These are phyloP conservation scores for Phialophora verrucosa DNA, from an alignment of 2,329 filamentous ascomycete genomes.

Conservation along the genomic window DNA sequence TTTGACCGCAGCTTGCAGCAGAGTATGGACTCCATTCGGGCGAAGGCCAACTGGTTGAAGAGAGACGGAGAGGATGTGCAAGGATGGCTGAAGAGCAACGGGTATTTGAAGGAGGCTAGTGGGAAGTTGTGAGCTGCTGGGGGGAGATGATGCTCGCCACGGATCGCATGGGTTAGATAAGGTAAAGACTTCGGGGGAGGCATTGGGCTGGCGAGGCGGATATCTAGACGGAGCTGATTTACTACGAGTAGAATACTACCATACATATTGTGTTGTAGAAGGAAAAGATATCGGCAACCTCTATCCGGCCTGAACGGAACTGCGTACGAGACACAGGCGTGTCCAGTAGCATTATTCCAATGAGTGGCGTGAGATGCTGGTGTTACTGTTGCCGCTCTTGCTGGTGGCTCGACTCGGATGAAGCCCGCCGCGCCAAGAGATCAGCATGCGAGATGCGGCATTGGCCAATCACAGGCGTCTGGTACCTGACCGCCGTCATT, in stretches of 20 bases:
- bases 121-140: conserved; percentile 18
- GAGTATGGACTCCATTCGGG: conserved; percentile 80
- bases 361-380: too few species aligned
- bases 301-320: too few species aligned
- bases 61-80: conserved; percentile 80
- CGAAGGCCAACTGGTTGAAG: conserved; percentile 81
- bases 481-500: conserved; percentile 21
- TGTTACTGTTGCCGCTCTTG: background rate
- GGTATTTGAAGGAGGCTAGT: conserved; percentile 52
- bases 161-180: background rate
- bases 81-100: conserved; percentile 70
- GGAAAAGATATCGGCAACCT: background rate
- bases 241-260: background rate
- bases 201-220: too few species aligned
- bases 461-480: conserved; percentile 22
- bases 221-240: background rate
- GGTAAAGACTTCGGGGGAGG: background rate
- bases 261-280: background rate
- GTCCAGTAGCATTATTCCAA: too few species aligned
- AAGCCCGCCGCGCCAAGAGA: conserved; percentile 6
- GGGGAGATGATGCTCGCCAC: background rate
- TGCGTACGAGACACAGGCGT: too few species aligned
- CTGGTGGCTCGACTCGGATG: conserved; percentile 31
- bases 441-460: conserved; percentile 10
- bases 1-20: conserved; percentile 91